A percentile compares a stretch with the other conserved stretches of the same genome.
Evolutionary conservation across 116 monocot species (phyloP).

Genomic region (Papilionanthe hybrid): DNA sequence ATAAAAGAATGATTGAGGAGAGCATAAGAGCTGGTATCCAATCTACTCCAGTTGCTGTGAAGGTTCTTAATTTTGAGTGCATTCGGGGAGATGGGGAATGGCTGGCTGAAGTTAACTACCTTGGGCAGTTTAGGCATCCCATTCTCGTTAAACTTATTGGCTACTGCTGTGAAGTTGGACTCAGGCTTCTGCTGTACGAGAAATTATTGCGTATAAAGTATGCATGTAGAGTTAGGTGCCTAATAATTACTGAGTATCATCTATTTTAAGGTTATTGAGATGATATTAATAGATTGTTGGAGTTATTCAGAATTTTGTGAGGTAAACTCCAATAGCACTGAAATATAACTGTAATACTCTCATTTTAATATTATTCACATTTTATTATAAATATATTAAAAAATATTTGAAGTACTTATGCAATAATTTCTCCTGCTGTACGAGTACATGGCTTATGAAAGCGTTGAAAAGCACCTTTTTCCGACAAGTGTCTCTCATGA

Average conservation of each 20-base stretch:
- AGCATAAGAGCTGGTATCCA: conserved; percentile 52
- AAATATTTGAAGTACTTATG: too few species aligned
- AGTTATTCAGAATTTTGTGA: too few species aligned
- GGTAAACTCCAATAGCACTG: too few species aligned
- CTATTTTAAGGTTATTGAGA: too few species aligned
- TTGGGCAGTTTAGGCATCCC: conserved; percentile 86
- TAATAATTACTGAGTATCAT: too few species aligned
- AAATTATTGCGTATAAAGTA: too few species aligned
- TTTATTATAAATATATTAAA: too few species aligned
- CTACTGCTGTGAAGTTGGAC: conserved; percentile 80
- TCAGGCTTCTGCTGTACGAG: conserved; percentile 80
- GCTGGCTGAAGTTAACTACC: conserved; percentile 96
- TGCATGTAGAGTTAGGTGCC: too few species aligned
- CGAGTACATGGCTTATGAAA: conserved; percentile 88
- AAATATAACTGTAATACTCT: too few species aligned
- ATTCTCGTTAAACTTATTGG: conserved; percentile 92
- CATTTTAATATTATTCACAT: too few species aligned
- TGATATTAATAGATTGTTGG: too few species aligned
- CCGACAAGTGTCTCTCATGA: conserved; percentile 52
- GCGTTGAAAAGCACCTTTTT: conserved; percentile 94
- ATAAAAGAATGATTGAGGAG: conserved; percentile 74
- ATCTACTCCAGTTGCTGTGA: conserved; percentile 71
- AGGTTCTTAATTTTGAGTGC: conserved; percentile 76
- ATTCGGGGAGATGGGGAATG: conserved; percentile 91
- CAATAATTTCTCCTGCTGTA: too few species aligned